These are phyloP conservation scores for Ogataea sp. DNA, from an alignment of 805 yeast species.

Conservation along the genomic window DNA sequence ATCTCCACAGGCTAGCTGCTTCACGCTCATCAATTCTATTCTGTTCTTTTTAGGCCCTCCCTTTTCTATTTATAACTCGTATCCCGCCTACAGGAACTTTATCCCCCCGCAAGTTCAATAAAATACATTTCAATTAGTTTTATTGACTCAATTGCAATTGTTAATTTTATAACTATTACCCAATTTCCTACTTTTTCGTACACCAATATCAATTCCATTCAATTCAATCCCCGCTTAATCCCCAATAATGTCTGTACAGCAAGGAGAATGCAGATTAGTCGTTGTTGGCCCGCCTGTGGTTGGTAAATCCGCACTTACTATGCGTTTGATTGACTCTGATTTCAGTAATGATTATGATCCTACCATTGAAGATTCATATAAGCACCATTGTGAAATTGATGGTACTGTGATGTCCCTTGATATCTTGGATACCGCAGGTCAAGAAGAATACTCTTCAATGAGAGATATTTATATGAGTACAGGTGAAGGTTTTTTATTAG, in stretches of 20 bases:
- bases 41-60: too few relatives aligned
- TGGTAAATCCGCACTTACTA: conserved; percentile 94
- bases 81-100: too few relatives aligned
- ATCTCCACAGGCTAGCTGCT: too few relatives aligned
- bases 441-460: conserved; percentile 92
- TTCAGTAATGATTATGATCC: conserved; percentile 98
- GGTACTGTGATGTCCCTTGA: conserved; percentile 72
- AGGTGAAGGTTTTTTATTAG: conserved; percentile 89
- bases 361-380: conserved; percentile 86
- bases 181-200: too few relatives aligned
- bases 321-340: conserved; percentile 88
- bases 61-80: too few relatives aligned
- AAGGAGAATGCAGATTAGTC: conserved; percentile 87
- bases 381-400: conserved; percentile 83
- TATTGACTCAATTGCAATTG: too few relatives aligned
- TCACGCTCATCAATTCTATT: too few relatives aligned
- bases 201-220: too few relatives aligned
- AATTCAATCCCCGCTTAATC: too few relatives aligned
- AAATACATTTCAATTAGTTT: too few relatives aligned
- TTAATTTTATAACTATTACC: too few relatives aligned
- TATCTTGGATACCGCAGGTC: conserved; percentile 96
- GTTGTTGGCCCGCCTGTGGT: conserved; percentile 99
- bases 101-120: too few relatives aligned
- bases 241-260: conserved; percentile 4
- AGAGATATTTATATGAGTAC: conserved; percentile 93